Evolutionary conservation across 148 eudicot species (phyloP).

Genomic region (Agrostemma githago): DNA sequence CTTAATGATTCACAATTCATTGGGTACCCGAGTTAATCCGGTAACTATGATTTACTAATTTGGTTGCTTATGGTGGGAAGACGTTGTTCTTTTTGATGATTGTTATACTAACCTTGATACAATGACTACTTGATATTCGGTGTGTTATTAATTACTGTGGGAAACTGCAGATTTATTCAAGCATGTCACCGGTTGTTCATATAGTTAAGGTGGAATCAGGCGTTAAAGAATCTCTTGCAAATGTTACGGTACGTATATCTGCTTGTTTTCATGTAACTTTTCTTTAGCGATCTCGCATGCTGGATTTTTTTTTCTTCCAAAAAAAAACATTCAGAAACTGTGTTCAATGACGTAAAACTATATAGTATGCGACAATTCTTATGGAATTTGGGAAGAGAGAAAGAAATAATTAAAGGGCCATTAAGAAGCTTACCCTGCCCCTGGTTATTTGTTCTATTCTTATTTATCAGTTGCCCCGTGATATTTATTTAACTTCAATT

Average conservation of each 20-base stretch:
- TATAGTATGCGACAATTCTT: not conserved
- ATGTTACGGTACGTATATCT: conserved; percentile 51
- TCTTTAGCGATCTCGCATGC: not conserved
- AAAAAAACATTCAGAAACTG: not conserved
- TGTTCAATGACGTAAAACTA: not conserved
- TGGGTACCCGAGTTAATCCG: no score
- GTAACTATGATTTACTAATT: not conserved
- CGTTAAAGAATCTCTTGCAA: conserved; percentile 62
- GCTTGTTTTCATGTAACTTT: not conserved
- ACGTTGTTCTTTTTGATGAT: not conserved
- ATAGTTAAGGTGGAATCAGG: conserved; percentile 63
- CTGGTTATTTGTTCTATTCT: not conserved
- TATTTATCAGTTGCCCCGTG: not conserved
- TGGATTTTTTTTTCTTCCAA: not conserved
- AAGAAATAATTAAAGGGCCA: not conserved
- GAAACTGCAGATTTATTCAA: conserved; percentile 65
- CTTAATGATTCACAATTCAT: no score
- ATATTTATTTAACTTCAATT: not conserved
- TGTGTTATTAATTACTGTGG: not conserved
- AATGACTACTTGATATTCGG: not conserved
- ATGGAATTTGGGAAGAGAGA: not conserved
- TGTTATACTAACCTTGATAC: not conserved
- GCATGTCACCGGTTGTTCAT: conserved; percentile 79
- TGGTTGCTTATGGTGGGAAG: not conserved
- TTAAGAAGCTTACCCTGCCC: not conserved